phyloP scores from a whole-genome alignment of 129 eudicot species.

The Gnaphalium uliginosum region DNA sequence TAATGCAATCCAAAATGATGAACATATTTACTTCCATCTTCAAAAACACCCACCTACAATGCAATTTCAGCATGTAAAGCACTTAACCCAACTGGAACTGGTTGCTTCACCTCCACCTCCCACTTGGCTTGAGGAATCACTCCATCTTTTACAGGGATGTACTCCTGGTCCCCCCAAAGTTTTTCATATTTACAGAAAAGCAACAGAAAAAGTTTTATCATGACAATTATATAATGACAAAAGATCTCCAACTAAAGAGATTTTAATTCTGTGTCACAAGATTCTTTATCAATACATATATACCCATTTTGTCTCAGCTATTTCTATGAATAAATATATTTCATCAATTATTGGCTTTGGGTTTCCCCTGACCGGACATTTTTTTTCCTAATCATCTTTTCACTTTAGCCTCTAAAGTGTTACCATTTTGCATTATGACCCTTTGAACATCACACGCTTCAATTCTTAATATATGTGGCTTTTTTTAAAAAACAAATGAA shows the following conservation, averaged over 20 bases:
- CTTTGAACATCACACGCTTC: neutral
- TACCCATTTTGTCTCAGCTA: conserved; percentile 28
- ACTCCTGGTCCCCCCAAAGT: conserved; percentile 60
- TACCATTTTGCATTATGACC: neutral
- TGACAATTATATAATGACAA: conserved; percentile 31
- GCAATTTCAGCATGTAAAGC: conserved; percentile 47
- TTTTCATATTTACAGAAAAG: conserved; percentile 22
- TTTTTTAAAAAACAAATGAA: no score
- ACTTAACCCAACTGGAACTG: conserved; percentile 47
- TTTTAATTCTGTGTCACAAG: conserved; percentile 16
- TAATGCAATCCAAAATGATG: conserved; percentile 23
- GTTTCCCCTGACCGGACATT: conserved; percentile 25
- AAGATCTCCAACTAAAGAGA: neutral
- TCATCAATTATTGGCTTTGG: conserved; percentile 17
- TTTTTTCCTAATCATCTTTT: neutral
- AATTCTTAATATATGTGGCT: neutral
- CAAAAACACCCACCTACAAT: conserved; percentile 34
- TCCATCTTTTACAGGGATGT: conserved; percentile 65
- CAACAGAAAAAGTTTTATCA: conserved; percentile 15
- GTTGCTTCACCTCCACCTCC: conserved; percentile 51
- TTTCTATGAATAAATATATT: conserved; percentile 23
- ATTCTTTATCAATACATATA: conserved; percentile 22
- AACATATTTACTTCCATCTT: conserved; percentile 15
- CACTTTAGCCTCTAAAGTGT: neutral
- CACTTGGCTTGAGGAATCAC: conserved; percentile 55